Evolutionary conservation across 129 eudicot genomes (phyloP).

Genomic region (Artemisia argyi): DNA sequence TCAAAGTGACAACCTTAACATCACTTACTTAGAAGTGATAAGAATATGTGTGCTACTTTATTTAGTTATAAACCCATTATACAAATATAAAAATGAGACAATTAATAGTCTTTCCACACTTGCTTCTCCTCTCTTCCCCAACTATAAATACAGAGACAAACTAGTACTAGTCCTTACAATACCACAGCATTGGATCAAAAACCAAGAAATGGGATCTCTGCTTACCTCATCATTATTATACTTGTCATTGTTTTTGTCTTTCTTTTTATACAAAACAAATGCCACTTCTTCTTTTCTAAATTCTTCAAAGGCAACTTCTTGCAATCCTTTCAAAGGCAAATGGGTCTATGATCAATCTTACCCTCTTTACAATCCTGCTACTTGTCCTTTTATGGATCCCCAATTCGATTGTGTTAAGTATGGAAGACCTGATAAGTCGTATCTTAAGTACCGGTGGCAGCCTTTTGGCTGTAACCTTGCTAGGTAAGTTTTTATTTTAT

Average conservation of each 20-base stretch:
- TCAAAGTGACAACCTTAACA: no score
- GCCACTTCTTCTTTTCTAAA: constrained; percentile 38
- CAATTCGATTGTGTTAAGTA: constrained; percentile 66
- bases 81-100: not conserved
- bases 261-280: constrained; percentile 32
- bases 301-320: constrained; percentile 37
- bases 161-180: constrained; percentile 22
- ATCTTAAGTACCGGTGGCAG: constrained; percentile 81
- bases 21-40: not conserved
- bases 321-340: constrained; percentile 65
- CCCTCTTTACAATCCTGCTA: constrained; percentile 70
- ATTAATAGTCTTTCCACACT: constrained; percentile 13
- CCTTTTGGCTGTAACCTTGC: constrained; percentile 70
- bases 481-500: constrained; percentile 24
- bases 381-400: constrained; percentile 71
- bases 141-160: constrained; percentile 30
- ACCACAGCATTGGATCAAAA: constrained; percentile 32
- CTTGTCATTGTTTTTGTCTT: constrained; percentile 33
- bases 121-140: not conserved
- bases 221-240: constrained; percentile 19
- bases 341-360: constrained; percentile 84
- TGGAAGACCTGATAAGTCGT: constrained; percentile 59
- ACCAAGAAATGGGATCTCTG: constrained; percentile 34
- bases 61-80: constrained; percentile 13
- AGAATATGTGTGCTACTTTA: not conserved